Conservation (phyloP, 768 basidiomycete genomes). For the Boletus sp. region DNA sequence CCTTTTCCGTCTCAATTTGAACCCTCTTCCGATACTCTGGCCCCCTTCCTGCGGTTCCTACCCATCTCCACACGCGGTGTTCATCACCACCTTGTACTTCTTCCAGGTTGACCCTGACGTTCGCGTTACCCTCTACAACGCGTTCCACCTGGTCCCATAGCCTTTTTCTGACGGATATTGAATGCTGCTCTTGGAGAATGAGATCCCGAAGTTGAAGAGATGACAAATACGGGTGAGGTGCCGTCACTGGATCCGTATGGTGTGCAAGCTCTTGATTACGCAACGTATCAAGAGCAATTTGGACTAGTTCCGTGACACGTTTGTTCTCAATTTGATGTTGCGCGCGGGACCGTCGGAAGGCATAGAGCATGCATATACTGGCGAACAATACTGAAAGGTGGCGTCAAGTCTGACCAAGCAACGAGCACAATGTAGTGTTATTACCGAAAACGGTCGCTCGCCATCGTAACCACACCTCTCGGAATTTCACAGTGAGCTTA, state of each 20-base stretch:
- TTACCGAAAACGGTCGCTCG: conserved; percentile 61
- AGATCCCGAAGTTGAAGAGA: conserved; percentile 87
- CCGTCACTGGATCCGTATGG: conserved; percentile 75
- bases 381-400: conserved; percentile 29
- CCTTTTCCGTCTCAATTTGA: conserved; percentile 27
- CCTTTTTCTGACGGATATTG: conserved; percentile 57
- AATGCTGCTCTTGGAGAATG: conserved; percentile 79
- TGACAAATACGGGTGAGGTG: conserved; percentile 74
- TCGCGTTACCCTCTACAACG: conserved; percentile 87
- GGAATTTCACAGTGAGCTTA: conserved; percentile 58
- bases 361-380: conserved; percentile 13
- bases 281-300: conserved; percentile 75
- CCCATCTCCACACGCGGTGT: conserved; percentile 89
- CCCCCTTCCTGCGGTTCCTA: conserved; percentile 50
- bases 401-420: conserved; percentile 15
- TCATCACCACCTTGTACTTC: conserved; percentile 86
- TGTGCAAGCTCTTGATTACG: conserved; percentile 82
- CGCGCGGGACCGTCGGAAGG: conserved; percentile 37
- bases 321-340: conserved; percentile 56
- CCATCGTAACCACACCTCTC: conserved; percentile 71
- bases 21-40: conserved; percentile 36
- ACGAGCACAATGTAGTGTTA: conserved; percentile 15
- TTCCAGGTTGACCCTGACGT: conserved; percentile 81
- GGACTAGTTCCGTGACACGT: conserved; percentile 72
- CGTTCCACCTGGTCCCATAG: conserved; percentile 84